Base-by-base conservation (phyloP, 2,329 filamentous ascomycete species). In the Aspergillus ustus region DNA sequence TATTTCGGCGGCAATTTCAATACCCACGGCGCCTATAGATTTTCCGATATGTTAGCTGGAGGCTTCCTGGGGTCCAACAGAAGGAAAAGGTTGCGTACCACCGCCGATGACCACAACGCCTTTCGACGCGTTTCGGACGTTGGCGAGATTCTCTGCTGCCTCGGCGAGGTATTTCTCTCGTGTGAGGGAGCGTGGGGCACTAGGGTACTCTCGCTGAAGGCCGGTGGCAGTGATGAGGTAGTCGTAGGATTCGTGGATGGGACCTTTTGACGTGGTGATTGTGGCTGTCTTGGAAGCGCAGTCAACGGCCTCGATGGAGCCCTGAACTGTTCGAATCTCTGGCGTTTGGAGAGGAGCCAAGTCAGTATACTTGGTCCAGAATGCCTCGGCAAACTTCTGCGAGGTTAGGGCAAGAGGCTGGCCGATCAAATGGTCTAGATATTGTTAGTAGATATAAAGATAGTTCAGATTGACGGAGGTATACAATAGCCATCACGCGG, bases 401-500 rank as follows among this genome's bases (percentile, higher is more conserved):
- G 86, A 86, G 17, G 88, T 86, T 53, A 93, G 83, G 2, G 89
- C 90, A 7, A 93, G 83, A 0, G 91, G 91, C 0, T 89, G 87
- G 53, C 91, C 90, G 69, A 94, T 92, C 28, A 91, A 75, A 74
- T 94, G 91, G 75, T 87, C 90, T 92, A 34, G 29, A 4, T 19
- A 22, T 63, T 43, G 54, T 59, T 7, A 31, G 19, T 31, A 28
- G 28, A 15, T 0, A 28, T 5, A 8, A 4, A 20, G 20, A n/a
- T 34, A 17, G 6, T n/a, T n/a, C 13, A 34, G 48, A 34, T 31
- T 34, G 17, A 19, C 25, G 43, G 3, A 17, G 7, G 15, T 7
- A 20, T 80, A 93, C 90, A 93, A 74, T 87, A 93, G n/a, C 91
- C 91, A 80, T 93, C 91, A n/a, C 89, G 82, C 75, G 93, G 89